Evolutionary conservation across 306 rosid genomes (phyloP), one percentile per base, ranked within the genome.

Genomic region (Pterocarpus macrocarpus): DNA sequence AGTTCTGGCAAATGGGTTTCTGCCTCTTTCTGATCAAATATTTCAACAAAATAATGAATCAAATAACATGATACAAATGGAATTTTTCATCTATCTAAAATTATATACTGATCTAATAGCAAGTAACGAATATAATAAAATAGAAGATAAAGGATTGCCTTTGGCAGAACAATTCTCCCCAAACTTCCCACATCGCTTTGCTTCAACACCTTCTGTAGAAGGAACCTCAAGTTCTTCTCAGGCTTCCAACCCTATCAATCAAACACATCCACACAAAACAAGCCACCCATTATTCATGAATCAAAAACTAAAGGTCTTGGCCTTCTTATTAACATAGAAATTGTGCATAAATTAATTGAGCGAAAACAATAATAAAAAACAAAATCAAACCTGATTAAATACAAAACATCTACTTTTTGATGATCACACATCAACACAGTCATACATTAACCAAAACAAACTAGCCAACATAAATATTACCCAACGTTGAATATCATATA

Each of bases 121-220:
- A 78, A 53, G 41, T 12, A 44, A 1, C 2, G 15, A 44, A 44
- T 50, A 39, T 65, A 64, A 39, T 10, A 11, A 6, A 14, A 14
- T 5, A 34, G 22, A 1, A 33, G 55, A 67, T 12, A 47, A 15
- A 74, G 12, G n/a, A 32, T 71, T 87, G 93, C 99, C 80, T 95
- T 95, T 36, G 99, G 99, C 64, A 95, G 70, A 12, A 95, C 99
- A 65, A 95, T 95, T 86, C 99, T 90, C 8, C 99, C 99, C 45
- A 95, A 86, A 81, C 86, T 95, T 22, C 98, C 97, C 59, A 95
- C 99, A 71, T 95, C 99, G n/a, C 99, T 95, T 81, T 95, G 99
- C 91, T 95, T 95, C 90, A 95, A 87, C 77, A 95, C 97, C 77
- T 95, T 95, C 68, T 95, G 99, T 12, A 95, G 85, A 69, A 95